phyloP scores from a whole-genome alignment of 306 rosid species.

The Cicer bijugum region DNA sequence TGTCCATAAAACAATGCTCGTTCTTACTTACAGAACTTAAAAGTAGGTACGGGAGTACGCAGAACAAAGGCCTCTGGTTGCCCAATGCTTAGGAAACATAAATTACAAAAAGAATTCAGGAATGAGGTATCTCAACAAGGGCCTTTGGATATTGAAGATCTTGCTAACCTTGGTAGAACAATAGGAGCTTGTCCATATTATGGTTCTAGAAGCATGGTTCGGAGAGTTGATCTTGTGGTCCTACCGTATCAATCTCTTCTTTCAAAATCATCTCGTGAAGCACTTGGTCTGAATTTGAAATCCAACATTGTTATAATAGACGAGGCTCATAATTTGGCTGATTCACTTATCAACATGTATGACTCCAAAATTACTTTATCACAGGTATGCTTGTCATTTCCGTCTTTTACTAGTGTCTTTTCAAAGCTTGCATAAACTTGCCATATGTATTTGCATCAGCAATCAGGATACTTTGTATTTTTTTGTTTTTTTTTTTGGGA shows the following conservation, averaged over 20 bases:
- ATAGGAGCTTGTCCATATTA: conserved; percentile 89
- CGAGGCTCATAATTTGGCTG: conserved; percentile 95
- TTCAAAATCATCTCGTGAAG: conserved; percentile 92
- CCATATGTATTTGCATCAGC: conserved; percentile 33
- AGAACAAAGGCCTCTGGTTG: conserved; percentile 90
- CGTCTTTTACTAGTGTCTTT: conserved; percentile 19
- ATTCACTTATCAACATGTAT: conserved; percentile 88
- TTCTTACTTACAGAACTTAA: conserved; percentile 62
- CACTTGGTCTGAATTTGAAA: conserved; percentile 86
- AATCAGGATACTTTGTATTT: neutral
- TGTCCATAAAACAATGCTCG: conserved; percentile 44
- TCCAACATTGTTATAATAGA: conserved; percentile 79
- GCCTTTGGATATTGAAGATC: conserved; percentile 94
- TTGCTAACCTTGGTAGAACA: conserved; percentile 80
- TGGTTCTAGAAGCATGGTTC: conserved; percentile 89
- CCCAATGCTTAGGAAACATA: conserved; percentile 83
- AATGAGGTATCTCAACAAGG: conserved; percentile 70
- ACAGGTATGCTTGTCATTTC: conserved; percentile 62
- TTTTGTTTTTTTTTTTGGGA: neutral
- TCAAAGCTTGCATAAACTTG: conserved; percentile 18
- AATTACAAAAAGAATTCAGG: conserved; percentile 68
- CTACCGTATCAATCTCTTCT: conserved; percentile 95
- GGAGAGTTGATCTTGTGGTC: conserved; percentile 83
- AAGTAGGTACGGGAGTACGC: conserved; percentile 56
- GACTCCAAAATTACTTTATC: conserved; percentile 71